phyloP scores from a whole-genome alignment of 179 eudicot genomes.

The Dionaea muscipula region DNA sequence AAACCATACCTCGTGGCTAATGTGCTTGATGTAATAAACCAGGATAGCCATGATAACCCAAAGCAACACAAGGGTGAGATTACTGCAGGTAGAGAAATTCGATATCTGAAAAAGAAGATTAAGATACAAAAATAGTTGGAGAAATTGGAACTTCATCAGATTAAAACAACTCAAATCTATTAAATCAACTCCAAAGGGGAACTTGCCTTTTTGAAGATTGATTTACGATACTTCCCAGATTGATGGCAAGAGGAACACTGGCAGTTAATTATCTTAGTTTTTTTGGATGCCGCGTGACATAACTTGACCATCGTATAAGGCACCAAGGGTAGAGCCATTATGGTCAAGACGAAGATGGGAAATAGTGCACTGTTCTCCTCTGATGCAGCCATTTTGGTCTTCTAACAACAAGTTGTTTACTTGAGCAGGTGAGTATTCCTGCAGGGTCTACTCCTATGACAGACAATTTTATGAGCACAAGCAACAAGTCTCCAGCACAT shows the following conservation, averaged over 20 bases:
- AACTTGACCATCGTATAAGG: conserved; percentile 58
- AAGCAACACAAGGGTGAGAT: conserved; percentile 47
- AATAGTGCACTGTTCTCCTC: conserved; percentile 56
- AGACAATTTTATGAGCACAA: background rate
- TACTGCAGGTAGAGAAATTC: conserved; percentile 46
- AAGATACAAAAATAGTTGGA: background rate
- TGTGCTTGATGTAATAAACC: conserved; percentile 49
- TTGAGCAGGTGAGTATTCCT: background rate
- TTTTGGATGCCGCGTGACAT: conserved; percentile 45
- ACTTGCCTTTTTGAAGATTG: conserved; percentile 39
- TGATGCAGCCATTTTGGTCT: conserved; percentile 35
- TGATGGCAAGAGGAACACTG: conserved; percentile 41
- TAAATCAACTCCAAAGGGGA: background rate
- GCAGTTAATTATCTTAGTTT: conserved; percentile 38
- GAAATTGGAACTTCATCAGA: background rate
- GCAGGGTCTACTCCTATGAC: background rate
- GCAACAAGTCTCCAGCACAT: too few relatives aligned
- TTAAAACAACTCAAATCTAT: background rate
- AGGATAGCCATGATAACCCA: conserved; percentile 52
- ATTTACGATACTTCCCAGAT: conserved; percentile 58
- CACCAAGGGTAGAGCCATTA: conserved; percentile 52
- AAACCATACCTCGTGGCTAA: conserved; percentile 49
- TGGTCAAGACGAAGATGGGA: conserved; percentile 54
- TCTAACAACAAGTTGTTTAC: background rate
- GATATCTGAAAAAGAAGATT: conserved; percentile 28